A percentile compares a stretch with the other conserved stretches of the same genome.
phyloP scores from a whole-genome alignment of 1,284 basidiomycete species.

The Trichosporon sp. region DNA sequence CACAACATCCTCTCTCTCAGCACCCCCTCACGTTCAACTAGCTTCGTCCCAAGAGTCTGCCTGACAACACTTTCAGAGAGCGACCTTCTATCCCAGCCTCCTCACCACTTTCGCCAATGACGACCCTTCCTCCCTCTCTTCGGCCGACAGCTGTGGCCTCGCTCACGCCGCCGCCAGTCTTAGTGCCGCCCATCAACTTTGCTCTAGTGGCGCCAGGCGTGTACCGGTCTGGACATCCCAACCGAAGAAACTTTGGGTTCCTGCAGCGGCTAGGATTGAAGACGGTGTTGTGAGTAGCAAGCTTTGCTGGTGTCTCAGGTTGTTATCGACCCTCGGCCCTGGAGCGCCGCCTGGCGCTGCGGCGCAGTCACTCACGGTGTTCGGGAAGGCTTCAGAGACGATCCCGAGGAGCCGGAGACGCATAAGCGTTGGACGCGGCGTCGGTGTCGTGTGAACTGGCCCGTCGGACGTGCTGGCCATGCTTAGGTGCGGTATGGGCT shows the following conservation, averaged over 20 bases:
- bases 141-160: conserved; percentile 10
- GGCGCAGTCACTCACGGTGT: neutral
- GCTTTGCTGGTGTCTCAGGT: neutral
- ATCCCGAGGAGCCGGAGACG: neutral
- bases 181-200: conserved; percentile 50
- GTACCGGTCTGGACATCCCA: conserved; percentile 47
- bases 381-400: neutral
- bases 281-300: conserved; percentile 40
- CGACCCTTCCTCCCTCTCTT: conserved; percentile 13
- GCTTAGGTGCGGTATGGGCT: neutral
- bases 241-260: conserved; percentile 45
- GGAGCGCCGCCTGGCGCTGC: neutral
- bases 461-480: neutral
- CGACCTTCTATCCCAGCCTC: neutral
- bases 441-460: neutral
- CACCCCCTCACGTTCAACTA: neutral
- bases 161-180: conserved; percentile 20
- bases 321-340: no score
- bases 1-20: neutral
- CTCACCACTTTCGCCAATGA: conserved; percentile 4
- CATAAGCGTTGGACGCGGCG: neutral
- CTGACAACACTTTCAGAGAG: no score
- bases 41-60: neutral
- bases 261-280: conserved; percentile 38
- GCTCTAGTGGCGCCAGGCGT: conserved; percentile 44